Evolutionary conservation across 805 yeast species (phyloP).

Genomic region (Hanseniaspora occidentalis): DNA sequence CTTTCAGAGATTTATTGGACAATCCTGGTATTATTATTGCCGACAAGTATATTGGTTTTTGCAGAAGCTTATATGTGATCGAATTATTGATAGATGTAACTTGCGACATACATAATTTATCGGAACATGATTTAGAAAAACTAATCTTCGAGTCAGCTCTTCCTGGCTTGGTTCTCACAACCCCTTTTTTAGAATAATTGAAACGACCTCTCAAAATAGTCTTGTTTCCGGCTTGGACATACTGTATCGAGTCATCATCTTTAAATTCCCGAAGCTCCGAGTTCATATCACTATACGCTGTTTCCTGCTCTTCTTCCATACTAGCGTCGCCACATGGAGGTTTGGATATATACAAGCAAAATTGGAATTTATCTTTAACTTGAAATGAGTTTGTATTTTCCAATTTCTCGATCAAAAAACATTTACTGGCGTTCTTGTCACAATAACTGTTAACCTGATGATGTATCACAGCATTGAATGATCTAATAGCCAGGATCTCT

Average conservation of each 20-base stretch:
- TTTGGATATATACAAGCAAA: slow-evolving; percentile 58
- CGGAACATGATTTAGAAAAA: slow-evolving; percentile 78
- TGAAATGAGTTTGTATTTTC: neutral
- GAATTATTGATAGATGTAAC: slow-evolving; percentile 39
- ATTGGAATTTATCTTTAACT: slow-evolving; percentile 23
- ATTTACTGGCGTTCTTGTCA: neutral
- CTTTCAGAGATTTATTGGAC: neutral
- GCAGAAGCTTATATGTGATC: slow-evolving; percentile 28
- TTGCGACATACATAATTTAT: slow-evolving; percentile 62
- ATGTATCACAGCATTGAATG: slow-evolving; percentile 50
- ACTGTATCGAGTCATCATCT: slow-evolving; percentile 16
- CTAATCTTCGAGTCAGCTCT: slow-evolving; percentile 63
- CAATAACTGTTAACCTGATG: slow-evolving; percentile 28
- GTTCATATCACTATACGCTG: neutral
- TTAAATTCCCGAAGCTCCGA: neutral
- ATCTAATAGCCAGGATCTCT: slow-evolving; percentile 64
- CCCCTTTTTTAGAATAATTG: slow-evolving; percentile 43
- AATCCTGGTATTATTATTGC: slow-evolving; percentile 36
- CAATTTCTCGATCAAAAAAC: neutral
- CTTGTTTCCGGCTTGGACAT: slow-evolving; percentile 14
- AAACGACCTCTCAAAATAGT: slow-evolving; percentile 48
- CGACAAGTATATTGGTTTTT: slow-evolving; percentile 23
- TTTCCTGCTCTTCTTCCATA: slow-evolving; percentile 29
- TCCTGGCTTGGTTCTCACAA: slow-evolving; percentile 89
- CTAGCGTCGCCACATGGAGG: slow-evolving; percentile 89